These are phyloP conservation scores for Lumnitzera littorea DNA, from an alignment of 345 rosid species.

Conservation along the genomic window DNA sequence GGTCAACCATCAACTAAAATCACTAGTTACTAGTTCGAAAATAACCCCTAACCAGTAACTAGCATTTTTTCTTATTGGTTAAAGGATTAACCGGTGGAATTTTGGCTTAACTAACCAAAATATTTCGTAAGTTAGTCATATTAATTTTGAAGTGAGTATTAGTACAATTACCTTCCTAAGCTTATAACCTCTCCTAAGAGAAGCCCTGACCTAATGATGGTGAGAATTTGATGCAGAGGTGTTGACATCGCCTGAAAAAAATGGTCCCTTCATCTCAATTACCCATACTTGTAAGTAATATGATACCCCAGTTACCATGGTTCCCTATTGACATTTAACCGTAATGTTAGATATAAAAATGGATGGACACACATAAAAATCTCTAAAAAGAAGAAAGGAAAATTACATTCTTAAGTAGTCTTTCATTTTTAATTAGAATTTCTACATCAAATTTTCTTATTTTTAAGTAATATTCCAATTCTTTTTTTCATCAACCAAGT, in stretches of 20 bases:
- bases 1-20: too few relatives aligned
- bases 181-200: conserved; percentile 13
- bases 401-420: not conserved
- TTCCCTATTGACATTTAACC: conserved; percentile 4
- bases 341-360: not conserved
- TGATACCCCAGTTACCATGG: conserved; percentile 9
- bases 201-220: conserved; percentile 12
- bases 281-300: conserved; percentile 19
- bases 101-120: too few relatives aligned
- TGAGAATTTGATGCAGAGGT: conserved; percentile 12
- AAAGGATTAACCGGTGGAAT: too few relatives aligned
- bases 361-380: not conserved
- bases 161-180: conserved; percentile 15
- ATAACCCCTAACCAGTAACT: too few relatives aligned
- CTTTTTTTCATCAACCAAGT: too few relatives aligned
- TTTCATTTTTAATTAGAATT: too few relatives aligned
- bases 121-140: too few relatives aligned
- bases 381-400: not conserved
- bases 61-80: too few relatives aligned
- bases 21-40: too few relatives aligned
- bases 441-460: too few relatives aligned
- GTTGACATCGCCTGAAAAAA: conserved; percentile 17
- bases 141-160: too few relatives aligned
- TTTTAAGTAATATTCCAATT: too few relatives aligned
- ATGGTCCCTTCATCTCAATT: conserved; percentile 16